Conservation (phyloP, 1,139 yeast genomes). For the Geotrichum restrictum region DNA sequence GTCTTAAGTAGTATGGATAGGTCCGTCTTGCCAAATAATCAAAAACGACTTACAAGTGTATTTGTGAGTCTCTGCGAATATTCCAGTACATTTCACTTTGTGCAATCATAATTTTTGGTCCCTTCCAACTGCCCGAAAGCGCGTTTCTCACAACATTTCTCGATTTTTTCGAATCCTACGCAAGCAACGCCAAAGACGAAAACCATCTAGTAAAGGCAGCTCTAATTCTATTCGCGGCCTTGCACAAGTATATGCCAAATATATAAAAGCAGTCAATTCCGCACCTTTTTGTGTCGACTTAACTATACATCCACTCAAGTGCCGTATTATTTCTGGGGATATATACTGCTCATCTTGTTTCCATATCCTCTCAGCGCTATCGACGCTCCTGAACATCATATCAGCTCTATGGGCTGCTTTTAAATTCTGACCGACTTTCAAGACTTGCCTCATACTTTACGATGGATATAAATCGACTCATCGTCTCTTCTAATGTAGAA, state of each 20-base stretch:
- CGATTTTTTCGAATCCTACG: background rate
- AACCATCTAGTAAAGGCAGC: no score
- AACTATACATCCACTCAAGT: no score
- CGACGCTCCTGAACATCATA: no score
- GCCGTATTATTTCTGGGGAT: no score
- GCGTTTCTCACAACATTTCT: background rate
- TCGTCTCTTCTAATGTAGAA: slow-evolving; percentile 9
- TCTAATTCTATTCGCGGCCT: no score
- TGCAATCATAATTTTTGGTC: background rate
- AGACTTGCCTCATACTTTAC: background rate
- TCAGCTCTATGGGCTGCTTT: background rate
- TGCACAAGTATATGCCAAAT: no score
- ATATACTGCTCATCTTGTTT: no score
- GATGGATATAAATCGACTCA: slow-evolving; percentile 13
- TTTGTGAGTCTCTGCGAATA: background rate
- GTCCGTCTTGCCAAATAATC: background rate
- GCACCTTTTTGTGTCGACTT: no score
- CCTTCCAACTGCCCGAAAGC: background rate
- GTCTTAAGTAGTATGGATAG: background rate
- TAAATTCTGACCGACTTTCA: background rate
- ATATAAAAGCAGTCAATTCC: no score
- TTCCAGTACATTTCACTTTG: background rate
- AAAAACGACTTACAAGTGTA: background rate
- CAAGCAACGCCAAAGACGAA: background rate
- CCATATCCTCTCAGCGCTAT: no score